Percentiles rank a stretch among this genome's conserved stretches.
Evolutionary conservation across 2,329 filamentous ascomycete genomes (phyloP).

Genomic region (Epicoccum nigrum): DNA sequence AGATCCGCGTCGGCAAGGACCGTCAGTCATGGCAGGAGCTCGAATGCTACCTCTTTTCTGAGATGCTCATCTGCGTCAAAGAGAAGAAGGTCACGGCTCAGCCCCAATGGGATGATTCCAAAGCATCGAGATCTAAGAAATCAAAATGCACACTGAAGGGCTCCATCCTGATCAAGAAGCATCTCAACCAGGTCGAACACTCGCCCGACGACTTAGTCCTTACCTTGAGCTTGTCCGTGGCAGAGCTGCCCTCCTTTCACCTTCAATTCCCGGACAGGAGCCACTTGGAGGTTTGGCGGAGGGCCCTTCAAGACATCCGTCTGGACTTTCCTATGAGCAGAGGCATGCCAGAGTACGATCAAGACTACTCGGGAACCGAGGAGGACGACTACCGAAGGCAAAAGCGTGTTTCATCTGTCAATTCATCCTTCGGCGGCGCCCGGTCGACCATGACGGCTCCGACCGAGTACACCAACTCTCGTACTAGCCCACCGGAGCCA

Average conservation of each 20-base stretch:
- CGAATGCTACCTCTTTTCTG: constrained; percentile 94
- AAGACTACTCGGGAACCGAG: constrained; percentile 80
- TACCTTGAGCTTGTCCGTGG: constrained; percentile 87
- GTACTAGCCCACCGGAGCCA: constrained; percentile 51
- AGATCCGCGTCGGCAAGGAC: constrained; percentile 92
- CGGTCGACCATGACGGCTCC: constrained; percentile 86
- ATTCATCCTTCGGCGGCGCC: constrained; percentile 81
- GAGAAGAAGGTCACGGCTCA: constrained; percentile 77
- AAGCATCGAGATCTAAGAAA: constrained; percentile 61
- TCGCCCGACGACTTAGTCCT: constrained; percentile 78
- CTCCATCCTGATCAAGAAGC: constrained; percentile 97
- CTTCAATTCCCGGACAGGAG: constrained; percentile 83
- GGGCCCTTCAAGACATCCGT: constrained; percentile 83
- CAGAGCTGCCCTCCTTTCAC: constrained; percentile 92
- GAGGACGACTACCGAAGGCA: constrained; percentile 79
- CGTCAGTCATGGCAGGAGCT: constrained; percentile 96
- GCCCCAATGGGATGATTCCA: constrained; percentile 69
- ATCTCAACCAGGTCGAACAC: constrained; percentile 86
- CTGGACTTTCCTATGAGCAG: constrained; percentile 63
- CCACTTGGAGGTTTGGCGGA: constrained; percentile 89
- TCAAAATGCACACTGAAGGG: constrained; percentile 90
- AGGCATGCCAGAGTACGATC: constrained; percentile 75
- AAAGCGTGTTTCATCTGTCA: constrained; percentile 79
- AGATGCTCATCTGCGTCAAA: constrained; percentile 99
- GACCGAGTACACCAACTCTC: constrained; percentile 85